These are phyloP conservation scores for Ophiosphaerella korrae DNA, from an alignment of 2,329 filamentous ascomycete species.

Conservation along the genomic window DNA sequence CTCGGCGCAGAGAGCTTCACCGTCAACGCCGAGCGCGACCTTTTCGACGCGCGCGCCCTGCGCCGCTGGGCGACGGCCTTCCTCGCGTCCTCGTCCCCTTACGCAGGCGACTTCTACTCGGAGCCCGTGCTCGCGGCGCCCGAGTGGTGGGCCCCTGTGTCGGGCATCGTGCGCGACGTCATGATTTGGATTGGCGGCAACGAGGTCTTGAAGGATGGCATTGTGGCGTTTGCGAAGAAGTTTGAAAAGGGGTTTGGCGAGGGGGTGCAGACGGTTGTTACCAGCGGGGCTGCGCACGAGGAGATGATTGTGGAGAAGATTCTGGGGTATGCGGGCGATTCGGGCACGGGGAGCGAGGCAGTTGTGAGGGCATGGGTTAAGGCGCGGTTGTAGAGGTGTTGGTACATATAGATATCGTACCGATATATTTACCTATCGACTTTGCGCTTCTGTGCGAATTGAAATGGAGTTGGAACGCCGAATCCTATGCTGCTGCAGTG, in stretches of 20 bases:
- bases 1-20: constrained; percentile 49
- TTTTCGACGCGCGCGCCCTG: constrained; percentile 51
- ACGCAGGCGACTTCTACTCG: constrained; percentile 59
- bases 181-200: constrained; percentile 60
- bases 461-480: no score
- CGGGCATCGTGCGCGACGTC: constrained; percentile 52
- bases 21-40: constrained; percentile 58
- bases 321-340: constrained; percentile 46
- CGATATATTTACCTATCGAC: no score
- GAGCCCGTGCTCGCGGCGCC: constrained; percentile 56
- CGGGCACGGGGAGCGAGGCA: constrained; percentile 41
- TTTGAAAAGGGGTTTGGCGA: constrained; percentile 50
- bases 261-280: constrained; percentile 44
- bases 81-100: constrained; percentile 51
- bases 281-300: constrained; percentile 47
- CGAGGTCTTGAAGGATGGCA: constrained; percentile 63
- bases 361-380: constrained; percentile 48
- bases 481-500: no score
- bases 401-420: no score
- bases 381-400: constrained; percentile 34
- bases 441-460: no score
- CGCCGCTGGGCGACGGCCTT: constrained; percentile 57
- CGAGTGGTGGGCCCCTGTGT: constrained; percentile 60
- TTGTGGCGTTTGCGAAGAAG: constrained; percentile 56
- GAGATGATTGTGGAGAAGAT: constrained; percentile 51